A percentile compares a stretch with the other conserved stretches of the same genome.
phyloP scores from a whole-genome alignment of 805 yeast genomes.

The Starmera quercuum region DNA sequence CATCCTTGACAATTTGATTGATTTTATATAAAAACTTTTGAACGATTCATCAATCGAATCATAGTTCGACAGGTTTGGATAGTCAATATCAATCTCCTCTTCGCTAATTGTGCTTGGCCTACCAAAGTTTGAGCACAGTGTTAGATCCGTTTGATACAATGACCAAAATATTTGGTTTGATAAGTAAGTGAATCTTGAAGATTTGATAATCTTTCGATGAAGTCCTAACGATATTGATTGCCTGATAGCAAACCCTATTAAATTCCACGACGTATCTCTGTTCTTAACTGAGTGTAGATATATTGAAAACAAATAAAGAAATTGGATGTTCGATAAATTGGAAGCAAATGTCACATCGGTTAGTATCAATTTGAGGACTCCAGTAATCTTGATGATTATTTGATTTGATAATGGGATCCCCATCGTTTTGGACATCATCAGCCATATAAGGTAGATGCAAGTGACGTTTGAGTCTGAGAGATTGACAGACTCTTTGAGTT shows the following conservation, averaged over 20 bases:
- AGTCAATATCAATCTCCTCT: constrained; percentile 35
- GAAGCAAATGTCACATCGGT: constrained; percentile 38
- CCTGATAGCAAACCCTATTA: constrained; percentile 38
- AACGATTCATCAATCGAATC: constrained; percentile 18
- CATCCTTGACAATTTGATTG: constrained; percentile 28
- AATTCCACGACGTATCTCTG: constrained; percentile 41
- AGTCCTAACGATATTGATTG: constrained; percentile 43
- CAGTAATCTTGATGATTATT: constrained; percentile 25
- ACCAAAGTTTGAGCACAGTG: constrained; percentile 37
- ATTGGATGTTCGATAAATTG: constrained; percentile 35
- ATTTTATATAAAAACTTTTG: constrained; percentile 24
- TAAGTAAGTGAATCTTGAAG: constrained; percentile 14
- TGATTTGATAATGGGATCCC: constrained; percentile 12
- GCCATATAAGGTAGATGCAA: constrained; percentile 39
- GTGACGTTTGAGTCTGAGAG: constrained; percentile 24
- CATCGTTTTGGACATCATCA: constrained; percentile 15
- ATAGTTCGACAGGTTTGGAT: constrained; percentile 21
- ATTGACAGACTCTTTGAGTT: constrained; percentile 3
- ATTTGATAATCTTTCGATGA: constrained; percentile 30
- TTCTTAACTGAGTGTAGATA: constrained; percentile 36
- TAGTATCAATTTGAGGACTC: constrained; percentile 33
- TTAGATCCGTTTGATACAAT: constrained; percentile 31
- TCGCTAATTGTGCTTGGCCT: constrained; percentile 36
- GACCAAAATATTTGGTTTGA: constrained; percentile 34
- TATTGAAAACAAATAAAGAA: constrained; percentile 32